Evolutionary conservation across 176 grass and related monocot species (phyloP), one percentile per base, ranked within the genome.

Genomic region (Eleusine coracana): DNA sequence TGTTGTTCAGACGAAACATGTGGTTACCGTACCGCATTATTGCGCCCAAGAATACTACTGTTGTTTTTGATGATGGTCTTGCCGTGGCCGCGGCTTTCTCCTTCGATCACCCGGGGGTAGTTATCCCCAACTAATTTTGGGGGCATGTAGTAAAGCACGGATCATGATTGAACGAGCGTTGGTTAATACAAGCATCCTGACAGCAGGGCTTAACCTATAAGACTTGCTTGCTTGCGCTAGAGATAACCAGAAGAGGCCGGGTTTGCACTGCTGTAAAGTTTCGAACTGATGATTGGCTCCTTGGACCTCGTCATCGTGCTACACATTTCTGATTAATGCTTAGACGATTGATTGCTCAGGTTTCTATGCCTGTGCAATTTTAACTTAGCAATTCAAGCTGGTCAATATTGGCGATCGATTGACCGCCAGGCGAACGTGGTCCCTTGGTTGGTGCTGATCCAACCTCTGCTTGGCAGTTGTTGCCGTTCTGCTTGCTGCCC

Each of bases 111-210:
- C n/a, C 2, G 2, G 18, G 13, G 15, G 48, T 14, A 50, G 48
- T 14, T 15, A 15, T 5, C 48, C 59, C 51, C 66, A 75, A 83
- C 71, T 75, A 83, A 83, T 41, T 75, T 75, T 75, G 60, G 54
- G 55, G 40, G 29, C 66, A 34, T 10, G 54, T 61, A 71, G 28
- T 61, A 48, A 69, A 6, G 18, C 44, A 37, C 3, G 18, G 6
- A 42, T 60, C 6, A 85, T 20, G 20, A 44, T 10, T 23, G 65
- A 62, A 12, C 40, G 41, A 28, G 41, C 76, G 36, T 69, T 5
- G 36, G 17, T n/a, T 7, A 11, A 52, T 3, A 52, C 17, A 18
- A 21, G 52, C 14, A 9, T 1, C 21, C n/a, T 25, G 27, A 25
- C 39, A 73, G 17, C 28, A 64, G 2, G 38, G 45, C 45, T 52